Conservation (phyloP, 2,329 filamentous ascomycete species). For the Beauveria rudraprayagi region DNA sequence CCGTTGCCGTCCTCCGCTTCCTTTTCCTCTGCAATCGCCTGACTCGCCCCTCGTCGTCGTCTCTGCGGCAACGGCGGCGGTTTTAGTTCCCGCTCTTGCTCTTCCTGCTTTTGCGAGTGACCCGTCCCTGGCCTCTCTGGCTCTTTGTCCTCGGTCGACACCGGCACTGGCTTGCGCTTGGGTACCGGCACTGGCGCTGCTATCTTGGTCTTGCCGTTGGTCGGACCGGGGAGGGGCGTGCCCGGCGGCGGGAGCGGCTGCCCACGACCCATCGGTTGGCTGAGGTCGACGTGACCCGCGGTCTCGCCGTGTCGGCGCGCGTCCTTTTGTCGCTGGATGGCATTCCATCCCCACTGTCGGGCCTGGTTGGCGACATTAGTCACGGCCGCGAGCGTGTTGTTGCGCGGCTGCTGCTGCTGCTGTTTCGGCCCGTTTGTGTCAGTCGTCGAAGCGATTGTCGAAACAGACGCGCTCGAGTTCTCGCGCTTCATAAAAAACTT, state of each 20-base stretch:
- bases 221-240: conserved; percentile 61
- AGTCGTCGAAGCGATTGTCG: conserved; percentile 24
- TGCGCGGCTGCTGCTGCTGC: conserved; percentile 21
- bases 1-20: conserved; percentile 21
- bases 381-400: conserved; percentile 45
- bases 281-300: conserved; percentile 34
- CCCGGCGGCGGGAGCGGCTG: conserved; percentile 76
- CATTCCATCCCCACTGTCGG: conserved; percentile 52
- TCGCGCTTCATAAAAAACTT: conserved; percentile 33
- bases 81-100: conserved; percentile 16
- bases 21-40: conserved; percentile 25
- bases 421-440: conserved; percentile 23
- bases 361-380: conserved; percentile 48
- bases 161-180: conserved; percentile 48
- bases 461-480: conserved; percentile 27
- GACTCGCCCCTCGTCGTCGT: conserved; percentile 27
- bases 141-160: not conserved
- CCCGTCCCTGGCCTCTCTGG: not conserved
- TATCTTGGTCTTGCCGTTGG: conserved; percentile 51
- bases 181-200: conserved; percentile 50
- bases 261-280: conserved; percentile 72
- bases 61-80: conserved; percentile 43
- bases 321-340: conserved; percentile 43
- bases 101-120: conserved; percentile 21
- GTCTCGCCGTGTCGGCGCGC: conserved; percentile 25